Evolutionary conservation across 2,329 filamentous ascomycete genomes (phyloP).

Genomic region (Calonectria multiphialidica): DNA sequence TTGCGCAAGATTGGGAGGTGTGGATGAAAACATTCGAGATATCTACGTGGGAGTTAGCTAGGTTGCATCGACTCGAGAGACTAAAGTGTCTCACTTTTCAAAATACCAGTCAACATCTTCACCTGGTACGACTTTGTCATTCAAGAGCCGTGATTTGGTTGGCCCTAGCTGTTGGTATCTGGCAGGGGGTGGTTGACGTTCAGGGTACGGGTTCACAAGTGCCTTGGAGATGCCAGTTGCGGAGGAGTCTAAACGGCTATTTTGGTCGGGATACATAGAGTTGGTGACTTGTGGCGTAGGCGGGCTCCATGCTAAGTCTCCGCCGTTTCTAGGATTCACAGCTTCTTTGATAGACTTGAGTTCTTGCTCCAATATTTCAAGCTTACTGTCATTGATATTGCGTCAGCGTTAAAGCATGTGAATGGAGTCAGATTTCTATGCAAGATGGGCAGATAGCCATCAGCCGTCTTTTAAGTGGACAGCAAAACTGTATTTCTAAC

Average conservation of each 20-base stretch:
- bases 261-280: slow-evolving; percentile 36
- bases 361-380: slow-evolving; percentile 67
- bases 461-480: background rate
- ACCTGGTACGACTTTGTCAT: slow-evolving; percentile 61
- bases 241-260: slow-evolving; percentile 26
- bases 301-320: slow-evolving; percentile 43
- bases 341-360: slow-evolving; percentile 67
- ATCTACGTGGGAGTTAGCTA: slow-evolving; percentile 48
- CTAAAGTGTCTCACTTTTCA: slow-evolving; percentile 55
- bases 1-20: slow-evolving; percentile 65
- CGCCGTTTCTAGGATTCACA: slow-evolving; percentile 49
- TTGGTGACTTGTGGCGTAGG: slow-evolving; percentile 44
- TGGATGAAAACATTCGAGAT: slow-evolving; percentile 64
- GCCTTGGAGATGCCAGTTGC: slow-evolving; percentile 18
- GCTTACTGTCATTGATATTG: slow-evolving; percentile 55
- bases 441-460: background rate
- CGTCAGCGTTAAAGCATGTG: slow-evolving; percentile 24
- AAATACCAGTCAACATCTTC: slow-evolving; percentile 69
- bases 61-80: background rate
- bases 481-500: background rate
- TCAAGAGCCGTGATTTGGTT: slow-evolving; percentile 58
- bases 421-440: background rate
- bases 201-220: slow-evolving; percentile 18
- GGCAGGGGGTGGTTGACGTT: slow-evolving; percentile 8
- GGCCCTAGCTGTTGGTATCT: slow-evolving; percentile 40